Conservation (phyloP, 192 early-diverging fungal species). For the Mortierella antarctica region DNA sequence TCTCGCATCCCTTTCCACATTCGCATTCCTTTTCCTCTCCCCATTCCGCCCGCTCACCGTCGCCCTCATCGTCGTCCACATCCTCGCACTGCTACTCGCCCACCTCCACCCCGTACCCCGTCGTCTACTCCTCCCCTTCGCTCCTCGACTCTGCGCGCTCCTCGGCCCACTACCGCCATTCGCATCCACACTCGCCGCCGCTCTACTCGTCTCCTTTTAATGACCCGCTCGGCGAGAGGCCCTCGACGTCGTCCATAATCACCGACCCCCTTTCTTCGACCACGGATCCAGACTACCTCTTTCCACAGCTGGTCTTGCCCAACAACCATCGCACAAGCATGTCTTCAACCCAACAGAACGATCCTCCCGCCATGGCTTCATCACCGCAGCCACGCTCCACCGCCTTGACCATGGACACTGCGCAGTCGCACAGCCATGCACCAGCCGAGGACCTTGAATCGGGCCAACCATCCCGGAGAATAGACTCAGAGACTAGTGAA, state of each 20-base stretch:
- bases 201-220: constrained; percentile 4
- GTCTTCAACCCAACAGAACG: too few species aligned
- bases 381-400: too few species aligned
- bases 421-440: not conserved
- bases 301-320: too few species aligned
- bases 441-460: not conserved
- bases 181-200: not conserved
- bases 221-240: not conserved
- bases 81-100: constrained; percentile 17
- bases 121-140: constrained; percentile 31
- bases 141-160: constrained; percentile 28
- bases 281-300: too few species aligned
- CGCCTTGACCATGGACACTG: not conserved
- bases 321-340: too few species aligned
- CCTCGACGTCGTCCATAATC: too few species aligned
- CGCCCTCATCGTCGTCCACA: constrained; percentile 4
- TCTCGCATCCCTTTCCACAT: not conserved
- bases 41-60: not conserved
- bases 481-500: not conserved
- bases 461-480: not conserved
- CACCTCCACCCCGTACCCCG: constrained; percentile 18
- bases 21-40: not conserved
- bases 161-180: not conserved
- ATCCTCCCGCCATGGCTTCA: too few species aligned
- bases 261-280: not conserved